Evolutionary conservation across 345 rosid genomes (phyloP).

Genomic region (Reutealis trisperma): DNA sequence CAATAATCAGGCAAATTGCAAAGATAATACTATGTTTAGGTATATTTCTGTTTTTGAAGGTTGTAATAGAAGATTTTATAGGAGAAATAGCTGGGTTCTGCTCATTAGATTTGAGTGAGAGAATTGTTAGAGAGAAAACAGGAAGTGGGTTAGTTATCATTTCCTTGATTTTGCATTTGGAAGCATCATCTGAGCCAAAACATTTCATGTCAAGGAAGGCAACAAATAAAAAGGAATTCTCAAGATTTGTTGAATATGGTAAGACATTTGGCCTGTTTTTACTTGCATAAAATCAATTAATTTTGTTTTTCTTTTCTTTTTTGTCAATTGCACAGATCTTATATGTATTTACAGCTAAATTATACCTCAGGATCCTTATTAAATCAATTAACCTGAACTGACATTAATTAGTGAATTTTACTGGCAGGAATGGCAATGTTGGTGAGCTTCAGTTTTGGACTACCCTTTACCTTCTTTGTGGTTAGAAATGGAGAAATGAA

Average conservation of each 20-base stretch:
- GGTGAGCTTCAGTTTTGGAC: slow-evolving; percentile 56
- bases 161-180: slow-evolving; percentile 68
- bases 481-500: slow-evolving; percentile 47
- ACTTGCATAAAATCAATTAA: not conserved
- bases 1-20: slow-evolving; percentile 28
- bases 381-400: no score
- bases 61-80: slow-evolving; percentile 42
- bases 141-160: slow-evolving; percentile 69
- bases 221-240: slow-evolving; percentile 12
- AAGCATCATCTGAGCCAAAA: slow-evolving; percentile 27
- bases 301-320: not conserved
- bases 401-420: not conserved
- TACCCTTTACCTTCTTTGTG: slow-evolving; percentile 58
- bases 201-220: slow-evolving; percentile 13
- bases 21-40: slow-evolving; percentile 41
- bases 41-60: slow-evolving; percentile 55
- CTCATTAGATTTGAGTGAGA: slow-evolving; percentile 63
- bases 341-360: no score
- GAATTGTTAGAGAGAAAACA: slow-evolving; percentile 70
- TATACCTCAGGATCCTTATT: no score
- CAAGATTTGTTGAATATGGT: slow-evolving; percentile 46
- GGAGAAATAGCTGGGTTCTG: slow-evolving; percentile 47
- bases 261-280: not conserved
- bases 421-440: slow-evolving; percentile 52
- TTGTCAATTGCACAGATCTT: no score